Evolutionary conservation across 345 rosid genomes (phyloP), one percentile per base, ranked within the genome.

Genomic region (Aquilaria malaccensis): DNA sequence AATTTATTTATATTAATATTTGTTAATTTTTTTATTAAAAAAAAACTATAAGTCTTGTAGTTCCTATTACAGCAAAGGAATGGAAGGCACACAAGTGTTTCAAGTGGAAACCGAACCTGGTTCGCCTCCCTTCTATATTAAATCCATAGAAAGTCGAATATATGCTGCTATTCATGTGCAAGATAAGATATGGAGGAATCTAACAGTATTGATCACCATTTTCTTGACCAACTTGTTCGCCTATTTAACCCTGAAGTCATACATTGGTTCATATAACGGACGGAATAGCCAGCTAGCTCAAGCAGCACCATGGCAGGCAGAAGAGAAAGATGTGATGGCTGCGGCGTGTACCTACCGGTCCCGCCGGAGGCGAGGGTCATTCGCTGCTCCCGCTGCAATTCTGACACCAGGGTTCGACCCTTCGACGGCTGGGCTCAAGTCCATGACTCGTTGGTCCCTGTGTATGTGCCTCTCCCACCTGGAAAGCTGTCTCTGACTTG

Each of bases 251-350:
- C 47, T 14, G 22, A 51, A 29, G n/a, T 7, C 12, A 11, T 64
- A 15, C 33, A 10, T 55, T 55, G 31, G 22, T 10, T 11, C 37
- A 14, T 30, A n/a, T 11, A 31, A n/a, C 45, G 13, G 33, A 11
- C 13, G 10, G 30, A 45, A 7, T 47, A 2, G 2, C 31, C 31
- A 33, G 33, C 54, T 45, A 30, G 30, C 2, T 15, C 32, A 12
- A 46, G 58, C 4, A 0, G 41, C 65, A 59, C 43, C 60, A 85
- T 80, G 84, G 67, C 79, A 47, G 66, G 73, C 55, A 72, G 77
- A 59, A 77, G 60, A 49, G 79, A 77, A 62, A 66, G 69, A 45
- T 88, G 98, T 74, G 59, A 74, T 22, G 64, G 76, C 46, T 86
- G 96, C 52, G 73, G 81, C 9, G 62, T 62, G 71, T 63, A 72